Evolutionary conservation across 1,284 basidiomycete species (phyloP).

Genomic region (Pseudozyma flocculosa): DNA sequence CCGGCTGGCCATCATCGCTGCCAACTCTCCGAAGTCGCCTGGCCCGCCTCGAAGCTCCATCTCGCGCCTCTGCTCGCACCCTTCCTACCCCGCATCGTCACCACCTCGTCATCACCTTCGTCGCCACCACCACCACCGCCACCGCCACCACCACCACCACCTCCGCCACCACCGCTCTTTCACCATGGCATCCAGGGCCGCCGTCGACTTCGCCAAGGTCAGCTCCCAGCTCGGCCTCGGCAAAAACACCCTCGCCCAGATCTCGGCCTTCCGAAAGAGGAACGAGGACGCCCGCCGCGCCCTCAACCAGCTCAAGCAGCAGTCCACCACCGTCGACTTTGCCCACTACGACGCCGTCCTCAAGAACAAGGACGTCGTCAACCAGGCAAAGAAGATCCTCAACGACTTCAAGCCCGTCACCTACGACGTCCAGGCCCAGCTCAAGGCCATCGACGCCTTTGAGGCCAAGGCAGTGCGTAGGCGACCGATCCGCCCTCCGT

Average conservation of each 20-base stretch:
- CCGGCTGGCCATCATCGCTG: no score
- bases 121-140: no score
- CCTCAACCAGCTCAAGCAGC: slow-evolving; percentile 69
- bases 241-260: slow-evolving; percentile 61
- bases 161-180: background rate
- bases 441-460: slow-evolving; percentile 96
- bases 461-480: slow-evolving; percentile 83
- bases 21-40: no score
- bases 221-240: slow-evolving; percentile 52
- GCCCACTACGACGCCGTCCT: slow-evolving; percentile 85
- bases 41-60: no score
- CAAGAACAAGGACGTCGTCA: slow-evolving; percentile 82
- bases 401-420: slow-evolving; percentile 90
- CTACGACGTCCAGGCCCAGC: slow-evolving; percentile 87
- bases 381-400: slow-evolving; percentile 87
- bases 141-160: background rate
- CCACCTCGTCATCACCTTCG: no score
- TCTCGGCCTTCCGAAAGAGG: slow-evolving; percentile 96
- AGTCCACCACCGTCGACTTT: slow-evolving; percentile 80
- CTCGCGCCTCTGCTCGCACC: no score
- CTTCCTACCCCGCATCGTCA: no score
- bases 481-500: background rate
- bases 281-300: slow-evolving; percentile 83
- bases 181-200: slow-evolving; percentile 48
- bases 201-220: slow-evolving; percentile 53